These are phyloP conservation scores for Penicillium sp. DNA, from an alignment of 2,329 filamentous ascomycete genomes.

Conservation along the genomic window DNA sequence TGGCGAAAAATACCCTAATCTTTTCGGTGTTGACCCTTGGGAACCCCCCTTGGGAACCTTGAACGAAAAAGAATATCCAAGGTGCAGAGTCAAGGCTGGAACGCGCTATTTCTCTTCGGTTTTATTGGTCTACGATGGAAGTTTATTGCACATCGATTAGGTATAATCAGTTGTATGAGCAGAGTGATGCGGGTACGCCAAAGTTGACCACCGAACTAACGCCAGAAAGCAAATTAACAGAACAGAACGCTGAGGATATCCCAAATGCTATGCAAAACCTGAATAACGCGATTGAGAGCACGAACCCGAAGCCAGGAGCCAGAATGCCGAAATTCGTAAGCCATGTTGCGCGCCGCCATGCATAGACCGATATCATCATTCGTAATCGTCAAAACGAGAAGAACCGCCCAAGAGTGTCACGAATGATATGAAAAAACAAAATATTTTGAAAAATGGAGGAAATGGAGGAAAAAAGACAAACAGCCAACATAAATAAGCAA, in stretches of 20 bases:
- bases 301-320: conserved; percentile 31
- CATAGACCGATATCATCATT: conserved; percentile 35
- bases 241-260: conserved; percentile 28
- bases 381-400: conserved; percentile 24
- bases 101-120: neutral
- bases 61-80: no score
- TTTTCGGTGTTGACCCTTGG: neutral
- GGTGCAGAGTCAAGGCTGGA: neutral
- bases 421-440: conserved; percentile 14
- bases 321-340: conserved; percentile 33
- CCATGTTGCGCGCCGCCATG: conserved; percentile 34
- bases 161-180: conserved; percentile 12
- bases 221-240: conserved; percentile 3
- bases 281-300: conserved; percentile 29
- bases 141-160: neutral
- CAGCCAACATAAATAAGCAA: no score
- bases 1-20: conserved; percentile 1
- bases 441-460: neutral
- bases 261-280: conserved; percentile 33
- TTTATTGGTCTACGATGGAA: neutral
- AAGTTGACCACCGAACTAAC: conserved; percentile 15
- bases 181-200: conserved; percentile 20
- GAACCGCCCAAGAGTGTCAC: neutral
- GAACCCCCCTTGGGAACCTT: no score
- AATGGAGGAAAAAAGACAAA: neutral